These are phyloP conservation scores for Paraconiothyrium sp. DNA, from an alignment of 2,329 filamentous ascomycete genomes.

Conservation along the genomic window DNA sequence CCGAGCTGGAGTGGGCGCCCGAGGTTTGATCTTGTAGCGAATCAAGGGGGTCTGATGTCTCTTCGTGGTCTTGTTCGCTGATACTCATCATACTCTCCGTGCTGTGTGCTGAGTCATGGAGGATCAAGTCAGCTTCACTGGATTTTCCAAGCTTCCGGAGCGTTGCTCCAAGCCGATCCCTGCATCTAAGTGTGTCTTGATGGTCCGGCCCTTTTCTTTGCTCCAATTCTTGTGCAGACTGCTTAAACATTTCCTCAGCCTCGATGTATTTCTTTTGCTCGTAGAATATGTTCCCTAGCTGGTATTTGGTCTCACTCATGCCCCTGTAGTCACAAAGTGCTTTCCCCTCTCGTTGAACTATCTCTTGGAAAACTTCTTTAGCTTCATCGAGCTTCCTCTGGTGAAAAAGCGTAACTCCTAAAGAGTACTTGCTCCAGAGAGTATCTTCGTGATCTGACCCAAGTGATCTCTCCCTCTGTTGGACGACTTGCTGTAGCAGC, in stretches of 20 bases:
- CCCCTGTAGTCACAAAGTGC: too few species aligned
- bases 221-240: conserved; percentile 5
- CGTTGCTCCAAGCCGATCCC: background rate
- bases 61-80: too few species aligned
- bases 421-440: conserved; percentile 11
- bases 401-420: too few species aligned
- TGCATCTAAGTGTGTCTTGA: conserved; percentile 13
- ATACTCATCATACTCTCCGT: too few species aligned
- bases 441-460: conserved; percentile 14
- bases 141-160: conserved; percentile 14
- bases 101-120: too few species aligned
- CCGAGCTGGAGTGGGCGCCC: too few species aligned
- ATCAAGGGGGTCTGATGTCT: too few species aligned
- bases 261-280: conserved; percentile 17
- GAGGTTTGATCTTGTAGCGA: too few species aligned
- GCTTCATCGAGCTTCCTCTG: too few species aligned
- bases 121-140: background rate
- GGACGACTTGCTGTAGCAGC: conserved; percentile 3
- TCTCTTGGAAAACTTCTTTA: too few species aligned
- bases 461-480: conserved; percentile 12
- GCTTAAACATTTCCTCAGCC: conserved; percentile 15
- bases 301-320: too few species aligned
- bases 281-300: conserved; percentile 4
- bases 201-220: conserved; percentile 9
- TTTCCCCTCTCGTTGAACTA: too few species aligned